Base-by-base conservation (phyloP, 257 asterid species). In the Ilex aquifolium region DNA sequence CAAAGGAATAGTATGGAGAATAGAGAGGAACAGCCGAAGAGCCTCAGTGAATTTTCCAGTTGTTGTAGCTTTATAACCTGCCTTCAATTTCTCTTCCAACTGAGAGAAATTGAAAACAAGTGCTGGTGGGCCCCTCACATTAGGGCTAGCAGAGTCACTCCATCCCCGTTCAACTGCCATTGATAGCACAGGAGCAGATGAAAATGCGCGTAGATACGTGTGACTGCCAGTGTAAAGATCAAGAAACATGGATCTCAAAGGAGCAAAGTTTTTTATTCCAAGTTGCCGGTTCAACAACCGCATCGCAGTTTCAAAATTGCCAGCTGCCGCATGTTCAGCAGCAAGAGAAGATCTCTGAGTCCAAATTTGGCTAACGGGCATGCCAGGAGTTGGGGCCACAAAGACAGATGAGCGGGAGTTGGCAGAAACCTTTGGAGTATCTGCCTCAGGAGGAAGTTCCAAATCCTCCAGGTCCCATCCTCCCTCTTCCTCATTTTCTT, bases 381-480 rank as follows among this genome's bases (percentile, higher is more conserved):
- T 82, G 59, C 97, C 97, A 32, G 82, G 88, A 10, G 87, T 83
- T 21, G 98, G 98, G 52, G 90, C 65, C 13, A 82, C 79, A 53
- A 88, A 87, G 3, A 82, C 77, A 56, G 88, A 74, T 40, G 96
- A 81, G 2, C 95, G 92, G 16, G 85, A 68, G 48, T 72, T 75
- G 5, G 76, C 27, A 58, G 85, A 63, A 10, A 83, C 63, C 73
- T 73, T 89, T 10, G 99, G 96, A 0, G 96, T 87, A 63, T 85
- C 97, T 14, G 84, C 62, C 59, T 88, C 98, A 13, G 89, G 80
- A 13, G 96, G 98, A 67, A 92, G 83, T 72, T 92, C 99, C 62
- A 92, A 77, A 77, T 89, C 97, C 79, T 89, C 97, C 6, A 88
- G 88, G 70, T 85, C 99, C 99, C 99, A 92, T 59, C 98, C 98